Conservation (phyloP, 2,329 filamentous ascomycete genomes). For the Hymenoscyphus salicellus region DNA sequence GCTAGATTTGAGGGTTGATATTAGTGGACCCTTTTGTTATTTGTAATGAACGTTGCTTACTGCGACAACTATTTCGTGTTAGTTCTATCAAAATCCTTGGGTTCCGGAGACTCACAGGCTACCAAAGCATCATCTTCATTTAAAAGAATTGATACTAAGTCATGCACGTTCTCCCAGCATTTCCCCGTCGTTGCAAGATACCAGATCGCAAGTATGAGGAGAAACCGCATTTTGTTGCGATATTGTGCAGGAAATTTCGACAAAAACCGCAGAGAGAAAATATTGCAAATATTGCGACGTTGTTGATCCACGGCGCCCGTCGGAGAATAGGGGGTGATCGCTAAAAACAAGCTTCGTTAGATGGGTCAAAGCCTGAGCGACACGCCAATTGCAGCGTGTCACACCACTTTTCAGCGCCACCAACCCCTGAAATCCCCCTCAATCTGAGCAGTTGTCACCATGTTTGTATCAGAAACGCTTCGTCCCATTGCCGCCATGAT, state of each 20-base stretch:
- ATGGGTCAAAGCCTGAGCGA: background rate
- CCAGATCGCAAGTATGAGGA: background rate
- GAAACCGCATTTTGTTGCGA: background rate
- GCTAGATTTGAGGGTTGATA: slow-evolving; percentile 8
- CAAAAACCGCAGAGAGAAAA: background rate
- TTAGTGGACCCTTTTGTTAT: background rate
- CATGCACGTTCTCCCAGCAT: slow-evolving; percentile 19
- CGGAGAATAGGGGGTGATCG: background rate
- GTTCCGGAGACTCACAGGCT: slow-evolving; percentile 20
- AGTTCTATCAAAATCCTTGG: background rate
- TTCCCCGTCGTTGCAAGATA: slow-evolving; percentile 7
- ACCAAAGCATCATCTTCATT: slow-evolving; percentile 15
- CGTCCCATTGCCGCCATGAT: background rate
- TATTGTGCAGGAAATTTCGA: background rate
- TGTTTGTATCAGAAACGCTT: background rate
- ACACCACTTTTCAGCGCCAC: background rate
- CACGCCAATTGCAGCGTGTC: background rate
- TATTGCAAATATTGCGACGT: background rate
- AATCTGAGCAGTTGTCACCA: background rate
- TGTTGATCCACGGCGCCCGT: background rate
- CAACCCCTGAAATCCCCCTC: background rate
- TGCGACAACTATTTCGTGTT: slow-evolving; percentile 16
- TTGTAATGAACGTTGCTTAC: slow-evolving; percentile 11
- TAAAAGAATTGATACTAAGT: slow-evolving; percentile 12
- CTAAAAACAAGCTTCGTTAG: background rate